Percentiles rank a stretch among this genome's conserved stretches.
These are phyloP conservation scores for Trametes meyenii DNA, from an alignment of 768 basidiomycete genomes.

Conservation along the genomic window DNA sequence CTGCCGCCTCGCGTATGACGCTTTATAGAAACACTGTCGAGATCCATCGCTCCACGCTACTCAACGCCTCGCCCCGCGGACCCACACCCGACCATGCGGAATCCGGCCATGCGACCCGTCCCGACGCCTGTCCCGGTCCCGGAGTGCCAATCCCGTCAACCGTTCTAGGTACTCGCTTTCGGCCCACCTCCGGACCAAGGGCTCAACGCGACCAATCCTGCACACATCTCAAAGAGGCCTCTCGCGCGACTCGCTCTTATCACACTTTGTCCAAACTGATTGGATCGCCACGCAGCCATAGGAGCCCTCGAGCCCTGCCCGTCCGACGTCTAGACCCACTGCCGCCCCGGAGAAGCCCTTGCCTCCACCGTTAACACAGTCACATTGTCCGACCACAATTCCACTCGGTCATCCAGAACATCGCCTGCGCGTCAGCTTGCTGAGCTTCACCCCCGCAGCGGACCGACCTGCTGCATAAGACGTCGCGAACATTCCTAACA, in stretches of 20 bases:
- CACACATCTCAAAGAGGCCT: background rate
- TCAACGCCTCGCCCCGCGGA: background rate
- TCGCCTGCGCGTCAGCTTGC: slow-evolving; percentile 2
- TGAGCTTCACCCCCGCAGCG: background rate
- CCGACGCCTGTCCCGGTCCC: slow-evolving; percentile 7
- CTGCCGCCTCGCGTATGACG: background rate
- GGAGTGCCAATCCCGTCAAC: background rate
- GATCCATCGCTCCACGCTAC: background rate
- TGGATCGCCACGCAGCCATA: slow-evolving; percentile 1
- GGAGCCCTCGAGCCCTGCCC: background rate
- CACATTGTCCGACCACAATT: background rate
- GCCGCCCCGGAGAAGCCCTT: slow-evolving; percentile 1
- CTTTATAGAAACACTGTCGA: no score
- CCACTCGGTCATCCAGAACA: background rate
- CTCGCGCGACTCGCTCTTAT: background rate
- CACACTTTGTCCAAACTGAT: background rate
- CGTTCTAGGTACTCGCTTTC: background rate
- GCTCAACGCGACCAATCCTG: background rate
- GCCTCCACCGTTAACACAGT: slow-evolving; percentile 2
- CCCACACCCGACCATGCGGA: background rate
- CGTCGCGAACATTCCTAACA: no score
- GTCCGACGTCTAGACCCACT: slow-evolving; percentile 7
- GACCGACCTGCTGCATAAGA: no score
- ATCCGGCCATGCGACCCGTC: slow-evolving; percentile 6
- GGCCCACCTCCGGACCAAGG: background rate